Conservation (phyloP, 2,329 filamentous ascomycete genomes). For the Ophiocordyceps polyrhachis-furcata region DNA sequence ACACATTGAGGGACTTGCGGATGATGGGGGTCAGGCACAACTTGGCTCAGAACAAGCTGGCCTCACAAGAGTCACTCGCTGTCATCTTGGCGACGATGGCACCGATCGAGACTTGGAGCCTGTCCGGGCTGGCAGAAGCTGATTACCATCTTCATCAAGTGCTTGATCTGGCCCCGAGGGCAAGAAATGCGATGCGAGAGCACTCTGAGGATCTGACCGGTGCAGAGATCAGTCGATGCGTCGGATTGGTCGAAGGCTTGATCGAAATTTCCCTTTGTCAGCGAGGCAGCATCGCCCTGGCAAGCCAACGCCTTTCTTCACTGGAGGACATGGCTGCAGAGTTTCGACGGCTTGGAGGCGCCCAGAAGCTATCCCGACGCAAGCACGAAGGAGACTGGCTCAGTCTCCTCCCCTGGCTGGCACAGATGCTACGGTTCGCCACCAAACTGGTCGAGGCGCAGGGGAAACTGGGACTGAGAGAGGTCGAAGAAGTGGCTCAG, state of each 20-base stretch:
- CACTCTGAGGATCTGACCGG: conserved; percentile 74
- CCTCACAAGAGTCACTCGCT: conserved; percentile 53
- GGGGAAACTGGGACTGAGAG: conserved; percentile 37
- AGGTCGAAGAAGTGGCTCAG: conserved; percentile 25
- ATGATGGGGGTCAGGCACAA: conserved; percentile 84
- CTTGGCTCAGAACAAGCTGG: conserved; percentile 52
- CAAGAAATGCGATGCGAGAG: conserved; percentile 47
- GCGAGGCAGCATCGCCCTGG: conserved; percentile 27
- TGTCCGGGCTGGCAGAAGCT: conserved; percentile 16
- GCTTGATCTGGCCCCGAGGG: conserved; percentile 51
- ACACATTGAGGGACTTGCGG: conserved; percentile 64
- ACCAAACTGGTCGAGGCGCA: conserved; percentile 46
- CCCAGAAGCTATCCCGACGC: conserved; percentile 7
- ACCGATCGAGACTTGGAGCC: conserved; percentile 16
- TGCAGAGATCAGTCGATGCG: conserved; percentile 60
- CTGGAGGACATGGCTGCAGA: conserved; percentile 20
- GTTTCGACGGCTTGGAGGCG: conserved; percentile 16
- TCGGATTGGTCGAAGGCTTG: conserved; percentile 75
- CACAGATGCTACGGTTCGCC: conserved; percentile 46
- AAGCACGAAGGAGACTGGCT: conserved; percentile 8
- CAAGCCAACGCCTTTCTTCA: conserved; percentile 16
- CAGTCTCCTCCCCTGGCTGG: conserved; percentile 37
- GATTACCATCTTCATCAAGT: conserved; percentile 66
- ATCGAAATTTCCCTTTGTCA: conserved; percentile 47
- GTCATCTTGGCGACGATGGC: conserved; percentile 44